A percentile compares a stretch with the other conserved stretches of the same genome.
Evolutionary conservation across 306 rosid species (phyloP).

Genomic region (Vigna radiata): DNA sequence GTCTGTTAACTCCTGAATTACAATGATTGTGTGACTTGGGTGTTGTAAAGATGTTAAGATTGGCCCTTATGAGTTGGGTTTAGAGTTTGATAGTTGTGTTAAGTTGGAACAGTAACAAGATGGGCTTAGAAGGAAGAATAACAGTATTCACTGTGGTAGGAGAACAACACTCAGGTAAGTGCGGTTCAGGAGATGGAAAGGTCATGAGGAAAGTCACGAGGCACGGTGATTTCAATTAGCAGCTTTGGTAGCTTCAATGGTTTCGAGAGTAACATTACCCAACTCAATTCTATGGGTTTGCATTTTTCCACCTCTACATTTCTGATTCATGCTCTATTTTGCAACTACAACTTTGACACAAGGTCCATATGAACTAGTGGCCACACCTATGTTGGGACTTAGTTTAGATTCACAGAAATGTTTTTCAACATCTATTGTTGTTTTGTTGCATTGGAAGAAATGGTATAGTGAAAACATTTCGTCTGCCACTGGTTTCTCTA

Average conservation of each 20-base stretch:
- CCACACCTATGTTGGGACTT: neutral
- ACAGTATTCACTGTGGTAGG: neutral
- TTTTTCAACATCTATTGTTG: neutral
- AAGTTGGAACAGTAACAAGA: no score
- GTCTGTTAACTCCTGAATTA: neutral
- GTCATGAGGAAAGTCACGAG: neutral
- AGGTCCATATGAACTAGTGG: neutral
- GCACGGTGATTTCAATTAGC: neutral
- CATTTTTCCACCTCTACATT: neutral
- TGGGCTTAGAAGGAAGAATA: neutral
- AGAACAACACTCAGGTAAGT: neutral
- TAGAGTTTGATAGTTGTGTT: neutral
- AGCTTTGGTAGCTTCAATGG: neutral
- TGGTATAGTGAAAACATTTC: neutral
- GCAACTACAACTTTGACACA: neutral
- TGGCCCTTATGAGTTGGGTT: slow-evolving; percentile 62
- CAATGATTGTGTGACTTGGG: neutral
- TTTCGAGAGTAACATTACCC: neutral
- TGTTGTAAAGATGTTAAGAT: slow-evolving; percentile 43
- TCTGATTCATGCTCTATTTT: neutral
- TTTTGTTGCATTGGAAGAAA: neutral
- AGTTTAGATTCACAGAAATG: neutral
- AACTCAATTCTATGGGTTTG: neutral
- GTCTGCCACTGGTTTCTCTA: no score
- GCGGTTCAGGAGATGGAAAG: neutral